Evolutionary conservation across 768 basidiomycete genomes (phyloP), one percentile per base, ranked within the genome.

Genomic region (Phanerodontia chrysosporium): DNA sequence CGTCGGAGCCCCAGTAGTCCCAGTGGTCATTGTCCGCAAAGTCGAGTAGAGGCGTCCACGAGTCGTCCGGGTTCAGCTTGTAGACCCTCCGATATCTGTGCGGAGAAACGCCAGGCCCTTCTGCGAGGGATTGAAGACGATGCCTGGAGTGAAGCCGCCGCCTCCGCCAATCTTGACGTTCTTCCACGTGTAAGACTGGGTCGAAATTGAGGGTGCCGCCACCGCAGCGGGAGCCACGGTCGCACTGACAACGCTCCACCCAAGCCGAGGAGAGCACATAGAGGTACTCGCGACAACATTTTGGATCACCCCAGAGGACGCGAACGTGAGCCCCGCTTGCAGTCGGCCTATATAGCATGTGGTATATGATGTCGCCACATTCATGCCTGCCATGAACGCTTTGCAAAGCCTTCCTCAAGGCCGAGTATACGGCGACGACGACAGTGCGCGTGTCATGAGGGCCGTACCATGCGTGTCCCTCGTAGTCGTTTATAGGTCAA

Each of bases 81-180:
- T 86, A 86, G 22, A 81, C 83, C 84, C 85, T 55, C 85, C 84
- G 36, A 87, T 85, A 68, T 86, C 85, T 9, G 84, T 85, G 24
- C 85, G 80, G n/a, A 82, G 83, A 67, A 82, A 86, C 2, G 81
- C 83, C 12, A 86, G 69, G 30, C 84, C 85, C 76, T 83, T 80
- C 66, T 83, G 71, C 29, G 49, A n/a, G 0, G 84, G 80, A 65
- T 85, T 86, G 69, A 86, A 86, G 16, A 86, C 77, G 56, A 86
- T 82, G 55, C 80, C 78, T 14, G 81, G 80, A 30, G 83, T 75
- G 63, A 83, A 84, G 27, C 79, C 77, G 29, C 79, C 77, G 13
- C 77, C 77, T 49, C 70, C 70, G n/a, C 75, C 73, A 27, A 78
- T 75, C 67, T 83, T 84, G 60, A 85, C 84, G 64, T 85, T 86